A percentile compares a stretch with the other conserved stretches of the same genome.
phyloP scores from a whole-genome alignment of 2,329 filamentous ascomycete species.

The Beauveria caledonica region DNA sequence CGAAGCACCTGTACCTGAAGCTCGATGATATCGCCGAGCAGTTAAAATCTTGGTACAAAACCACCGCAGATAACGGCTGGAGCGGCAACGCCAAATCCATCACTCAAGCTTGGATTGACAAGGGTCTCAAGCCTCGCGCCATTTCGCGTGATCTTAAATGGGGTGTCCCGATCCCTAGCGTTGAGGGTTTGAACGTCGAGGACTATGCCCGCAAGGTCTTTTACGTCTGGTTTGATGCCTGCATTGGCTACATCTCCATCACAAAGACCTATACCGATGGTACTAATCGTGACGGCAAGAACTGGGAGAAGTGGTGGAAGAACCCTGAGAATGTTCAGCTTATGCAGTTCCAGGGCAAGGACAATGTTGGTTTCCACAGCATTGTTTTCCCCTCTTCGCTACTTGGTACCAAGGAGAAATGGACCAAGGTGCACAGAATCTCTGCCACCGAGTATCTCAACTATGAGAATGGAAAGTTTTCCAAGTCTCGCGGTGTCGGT shows the following conservation, averaged over 20 bases:
- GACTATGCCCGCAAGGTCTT: conserved; percentile 62
- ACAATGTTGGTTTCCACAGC: conserved; percentile 58
- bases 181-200: conserved; percentile 42
- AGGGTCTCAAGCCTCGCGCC: conserved; percentile 76
- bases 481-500: conserved; percentile 80
- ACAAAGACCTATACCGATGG: conserved; percentile 75
- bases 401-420: conserved; percentile 73
- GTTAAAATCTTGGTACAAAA: conserved; percentile 69
- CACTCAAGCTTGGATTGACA: conserved; percentile 71
- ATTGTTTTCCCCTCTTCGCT: conserved; percentile 88
- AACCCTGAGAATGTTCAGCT: conserved; percentile 80
- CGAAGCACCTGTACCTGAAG: conserved; percentile 85
- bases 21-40: conserved; percentile 74
- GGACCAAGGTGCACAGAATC: conserved; percentile 84
- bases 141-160: conserved; percentile 92
- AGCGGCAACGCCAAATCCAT: conserved; percentile 67
- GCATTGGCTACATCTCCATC: conserved; percentile 92
- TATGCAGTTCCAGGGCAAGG: conserved; percentile 92
- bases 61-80: conserved; percentile 71
- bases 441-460: conserved; percentile 83
- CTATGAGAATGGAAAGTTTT: conserved; percentile 86
- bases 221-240: conserved; percentile 90
- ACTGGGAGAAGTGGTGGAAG: conserved; percentile 94
- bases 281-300: conserved; percentile 37
- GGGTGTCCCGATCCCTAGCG: conserved; percentile 56